Percentiles rank a stretch among this genome's conserved stretches.
Conservation (phyloP, 2,329 filamentous ascomycete species). For the Alternaria rosae region DNA sequence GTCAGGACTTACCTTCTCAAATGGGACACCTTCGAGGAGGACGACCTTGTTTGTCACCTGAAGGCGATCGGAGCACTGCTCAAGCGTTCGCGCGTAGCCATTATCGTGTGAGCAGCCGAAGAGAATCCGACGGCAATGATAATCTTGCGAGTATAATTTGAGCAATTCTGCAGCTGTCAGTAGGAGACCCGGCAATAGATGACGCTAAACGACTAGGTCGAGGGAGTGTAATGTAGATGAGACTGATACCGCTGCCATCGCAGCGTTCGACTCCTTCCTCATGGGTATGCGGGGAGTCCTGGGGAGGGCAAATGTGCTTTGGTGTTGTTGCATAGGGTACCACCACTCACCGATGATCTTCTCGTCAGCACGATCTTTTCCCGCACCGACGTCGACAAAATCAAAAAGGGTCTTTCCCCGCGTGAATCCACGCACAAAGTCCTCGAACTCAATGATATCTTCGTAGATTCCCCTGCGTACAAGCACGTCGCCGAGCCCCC, state of each 20-base stretch:
- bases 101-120: conserved; percentile 66
- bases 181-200: too few species aligned
- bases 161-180: conserved; percentile 57
- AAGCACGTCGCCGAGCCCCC: conserved; percentile 59
- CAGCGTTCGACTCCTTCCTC: too few species aligned
- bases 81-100: conserved; percentile 61
- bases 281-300: too few species aligned
- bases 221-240: too few species aligned
- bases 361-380: conserved; percentile 56
- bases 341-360: conserved; percentile 60
- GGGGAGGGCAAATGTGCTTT: too few species aligned
- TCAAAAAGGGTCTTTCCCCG: conserved; percentile 55
- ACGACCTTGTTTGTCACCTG: conserved; percentile 59
- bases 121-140: conserved; percentile 67
- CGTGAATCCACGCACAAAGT: conserved; percentile 65
- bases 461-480: conserved; percentile 55
- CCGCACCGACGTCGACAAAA: conserved; percentile 56
- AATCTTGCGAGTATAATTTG: conserved; percentile 63
- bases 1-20: too few species aligned
- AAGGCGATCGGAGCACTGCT: conserved; percentile 57
- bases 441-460: conserved; percentile 54
- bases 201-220: too few species aligned
- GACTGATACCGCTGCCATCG: too few species aligned
- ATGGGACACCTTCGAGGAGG: conserved; percentile 64
- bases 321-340: too few species aligned